Percentiles rank a stretch among this genome's conserved stretches.
These are phyloP conservation scores for Leishmania arabica DNA, from an alignment of 208 protist genomes.

Conservation along the genomic window DNA sequence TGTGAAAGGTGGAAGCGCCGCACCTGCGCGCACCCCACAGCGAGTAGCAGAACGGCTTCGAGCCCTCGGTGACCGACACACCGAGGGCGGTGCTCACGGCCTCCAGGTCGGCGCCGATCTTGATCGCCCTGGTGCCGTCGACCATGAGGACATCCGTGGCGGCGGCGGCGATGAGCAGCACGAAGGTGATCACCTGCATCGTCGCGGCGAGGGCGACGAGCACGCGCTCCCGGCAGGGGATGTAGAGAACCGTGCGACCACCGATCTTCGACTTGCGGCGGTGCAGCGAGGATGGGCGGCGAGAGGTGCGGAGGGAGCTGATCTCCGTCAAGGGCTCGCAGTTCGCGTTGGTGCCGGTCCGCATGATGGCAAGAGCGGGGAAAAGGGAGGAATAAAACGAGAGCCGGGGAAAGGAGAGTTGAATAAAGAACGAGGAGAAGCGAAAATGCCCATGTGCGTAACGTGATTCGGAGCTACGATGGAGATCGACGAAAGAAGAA, in stretches of 20 bases:
- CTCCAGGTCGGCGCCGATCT: slow-evolving; percentile 12
- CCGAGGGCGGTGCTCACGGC: slow-evolving; percentile 12
- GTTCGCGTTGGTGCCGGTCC: background rate
- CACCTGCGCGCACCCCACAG: slow-evolving; percentile 27
- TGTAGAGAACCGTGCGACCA: slow-evolving; percentile 22
- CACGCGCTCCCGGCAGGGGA: slow-evolving; percentile 22
- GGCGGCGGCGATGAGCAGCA: slow-evolving; percentile 22
- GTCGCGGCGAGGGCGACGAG: slow-evolving; percentile 17
- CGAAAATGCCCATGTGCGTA: background rate
- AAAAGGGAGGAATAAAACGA: background rate
- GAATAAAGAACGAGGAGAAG: background rate
- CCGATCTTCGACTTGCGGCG: slow-evolving; percentile 30
- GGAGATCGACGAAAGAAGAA: background rate
- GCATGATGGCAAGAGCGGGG: slow-evolving; percentile 1
- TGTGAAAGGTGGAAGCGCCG: slow-evolving; percentile 13
- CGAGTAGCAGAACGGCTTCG: slow-evolving; percentile 33
- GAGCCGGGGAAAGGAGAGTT: background rate
- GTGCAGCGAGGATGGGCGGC: slow-evolving; percentile 24
- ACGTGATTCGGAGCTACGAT: background rate
- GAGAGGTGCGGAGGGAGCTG: slow-evolving; percentile 19
- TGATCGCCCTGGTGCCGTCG: slow-evolving; percentile 25
- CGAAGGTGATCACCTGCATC: slow-evolving; percentile 21
- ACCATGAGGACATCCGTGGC: slow-evolving; percentile 25
- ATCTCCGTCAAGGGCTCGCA: slow-evolving; percentile 20
- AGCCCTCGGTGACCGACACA: slow-evolving; percentile 17